Base-by-base conservation (phyloP, 2,329 filamentous ascomycete species). In the Berkeleyomyces basicola region DNA sequence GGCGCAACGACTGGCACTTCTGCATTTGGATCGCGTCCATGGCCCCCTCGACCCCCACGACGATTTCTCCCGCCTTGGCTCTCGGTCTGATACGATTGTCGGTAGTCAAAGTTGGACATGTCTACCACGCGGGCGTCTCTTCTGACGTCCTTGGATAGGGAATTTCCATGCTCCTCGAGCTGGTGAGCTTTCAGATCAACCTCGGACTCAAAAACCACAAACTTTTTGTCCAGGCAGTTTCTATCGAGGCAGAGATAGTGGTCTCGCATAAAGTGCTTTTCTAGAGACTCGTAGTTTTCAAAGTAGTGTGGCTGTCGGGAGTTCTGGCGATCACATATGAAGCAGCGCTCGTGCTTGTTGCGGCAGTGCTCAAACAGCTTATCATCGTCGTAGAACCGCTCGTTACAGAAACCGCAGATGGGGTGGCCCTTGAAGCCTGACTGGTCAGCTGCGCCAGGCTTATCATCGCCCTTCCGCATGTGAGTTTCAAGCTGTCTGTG, bases 371-470 rank as follows among this genome's bases (percentile, higher is more conserved):
- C 81, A 71, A 91, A 99, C 1, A 99, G 79, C 74, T 96, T 95
- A 71, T 99, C 93, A 68, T 91, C 90, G 55, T 95, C 91, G 72
- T 97, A 99, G 74, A 97, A 99, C 43, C 92, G 82, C 71, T 90
- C 82, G 62, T 85, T 84, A 72, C 93, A 99, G 74, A 99, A 99
- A 3, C 84, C 88, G 73, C 93, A 99, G 61, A 96, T 82, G 0
- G 93, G 93, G 71, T 99, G 93, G 7, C 93, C 93, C 71, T 87
- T 93, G 76, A 99, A 99, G 0, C 93, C 93, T 37, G 88, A 96
- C 76, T 97, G 93, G 69, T 96, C 89, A 44, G 87, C 78, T 0
- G 91, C 87, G 42, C 93, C 92, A 3, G 92, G 91, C 67, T 86
- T 86, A 71, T 97, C 89, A 70, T 99, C 93, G 64, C 93, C 93